Base-by-base conservation (phyloP, 371 early-diverging fungal species). In the Syncephalis fuscata region DNA sequence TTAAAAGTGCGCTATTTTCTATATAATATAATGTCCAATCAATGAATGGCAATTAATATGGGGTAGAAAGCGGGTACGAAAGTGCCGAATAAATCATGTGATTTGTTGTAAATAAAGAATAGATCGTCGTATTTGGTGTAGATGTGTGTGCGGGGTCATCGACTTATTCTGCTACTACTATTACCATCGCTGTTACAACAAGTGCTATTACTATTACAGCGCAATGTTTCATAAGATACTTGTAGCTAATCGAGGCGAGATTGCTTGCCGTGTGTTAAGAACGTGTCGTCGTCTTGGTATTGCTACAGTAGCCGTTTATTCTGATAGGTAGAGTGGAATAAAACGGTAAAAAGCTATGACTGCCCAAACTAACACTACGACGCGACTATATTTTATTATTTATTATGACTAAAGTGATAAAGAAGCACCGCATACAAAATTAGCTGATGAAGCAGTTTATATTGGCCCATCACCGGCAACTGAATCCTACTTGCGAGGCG, bases 241-340 rank as follows among this genome's bases (percentile, higher is more conserved):
- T 26, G 72, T 86, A 25, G 86, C 86, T 36, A 85, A 85, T 67
- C 70, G 86, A 11, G 87, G 87, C 36, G 87, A 86, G 57, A 84
- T 83, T 37, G 83, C 87, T 3, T 74, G 77, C 59, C 65, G 85
- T 26, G 76, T 86, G 42, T 78, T 82, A 51, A 68, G 66, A 50
- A 78, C 83, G 8, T 77, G 69, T 51, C 58, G 60, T 27, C 64
- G 67, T 40, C 55, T 77, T 53, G 68, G 68, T 24, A 76, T 85
- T 55, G 71, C 78, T 41, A 80, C 84, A 8, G 84, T 84, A 4
- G 82, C 85, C 3, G 77, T 85, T 8, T 85, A 79, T 66, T 71
- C 73, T 7, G 82, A 61, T 45, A 61, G 58, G 63, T 52, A 58
- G 32, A 45, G 11, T 32, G 11, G 32, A 32, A 4, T 32, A 7